phyloP scores from a whole-genome alignment of 2,329 filamentous ascomycete species.

The Penicillium sp. region DNA sequence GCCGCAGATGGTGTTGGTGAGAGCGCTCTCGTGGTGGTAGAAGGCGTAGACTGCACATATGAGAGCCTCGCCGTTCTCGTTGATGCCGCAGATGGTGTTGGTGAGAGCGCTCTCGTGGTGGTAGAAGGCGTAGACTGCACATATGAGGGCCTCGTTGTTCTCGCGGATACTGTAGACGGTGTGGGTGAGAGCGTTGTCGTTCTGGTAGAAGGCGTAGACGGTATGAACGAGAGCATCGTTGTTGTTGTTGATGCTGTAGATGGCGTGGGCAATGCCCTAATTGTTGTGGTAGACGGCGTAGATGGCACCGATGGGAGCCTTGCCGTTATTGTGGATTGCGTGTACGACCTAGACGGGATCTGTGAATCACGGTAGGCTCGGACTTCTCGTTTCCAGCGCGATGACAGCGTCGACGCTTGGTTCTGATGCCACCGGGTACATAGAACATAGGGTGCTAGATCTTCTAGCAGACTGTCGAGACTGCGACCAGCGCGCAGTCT shows the following conservation, averaged over 20 bases:
- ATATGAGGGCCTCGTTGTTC: neutral
- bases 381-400: slow-evolving; percentile 14
- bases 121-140: no score
- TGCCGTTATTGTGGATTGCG: neutral
- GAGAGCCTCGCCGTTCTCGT: neutral
- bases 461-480: slow-evolving; percentile 17
- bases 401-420: slow-evolving; percentile 15
- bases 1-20: neutral
- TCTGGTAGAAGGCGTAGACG: no score
- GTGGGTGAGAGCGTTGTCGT: neutral
- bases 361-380: slow-evolving; percentile 2
- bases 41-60: neutral
- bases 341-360: neutral
- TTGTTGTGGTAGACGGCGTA: no score
- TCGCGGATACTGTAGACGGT: neutral
- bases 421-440: slow-evolving; percentile 23
- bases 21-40: neutral
- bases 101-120: no score
- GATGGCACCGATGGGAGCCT: neutral
- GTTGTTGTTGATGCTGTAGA: neutral
- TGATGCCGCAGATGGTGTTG: neutral
- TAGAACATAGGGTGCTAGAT: slow-evolving; percentile 26
- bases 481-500: slow-evolving; percentile 9
- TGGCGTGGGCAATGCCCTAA: no score
- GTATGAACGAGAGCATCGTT: neutral